Conservation (phyloP, 257 asterid genomes). For the Schizonepeta tenuifolia region DNA sequence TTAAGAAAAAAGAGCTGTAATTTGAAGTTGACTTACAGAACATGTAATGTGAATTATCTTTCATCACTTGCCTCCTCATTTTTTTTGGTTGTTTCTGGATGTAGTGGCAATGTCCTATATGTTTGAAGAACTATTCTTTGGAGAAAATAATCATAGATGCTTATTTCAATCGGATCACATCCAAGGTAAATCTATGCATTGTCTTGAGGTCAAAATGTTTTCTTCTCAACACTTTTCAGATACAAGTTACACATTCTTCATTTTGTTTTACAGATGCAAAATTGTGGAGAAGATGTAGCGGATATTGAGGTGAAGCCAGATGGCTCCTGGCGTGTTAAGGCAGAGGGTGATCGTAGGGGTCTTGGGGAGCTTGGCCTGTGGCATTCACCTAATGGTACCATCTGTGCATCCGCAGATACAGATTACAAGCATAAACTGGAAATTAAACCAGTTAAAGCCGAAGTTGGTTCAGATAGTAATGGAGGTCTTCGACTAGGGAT, state of each 20-base stretch:
- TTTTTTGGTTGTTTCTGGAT: conserved; percentile 42
- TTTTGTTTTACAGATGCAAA: conserved; percentile 58
- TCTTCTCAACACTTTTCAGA: conserved; percentile 16
- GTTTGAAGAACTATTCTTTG: conserved; percentile 90
- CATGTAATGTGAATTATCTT: conserved; percentile 6
- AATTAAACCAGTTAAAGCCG: conserved; percentile 66
- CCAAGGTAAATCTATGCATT: conserved; percentile 58
- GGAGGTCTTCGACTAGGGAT: conserved; percentile 74
- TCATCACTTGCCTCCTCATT: conserved; percentile 23
- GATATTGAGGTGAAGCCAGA: conserved; percentile 97
- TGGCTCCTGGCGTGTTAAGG: conserved; percentile 97
- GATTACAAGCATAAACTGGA: conserved; percentile 61
- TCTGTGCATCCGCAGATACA: conserved; percentile 42
- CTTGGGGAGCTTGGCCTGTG: conserved; percentile 87
- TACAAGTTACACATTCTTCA: conserved; percentile 15
- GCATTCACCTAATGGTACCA: conserved; percentile 91
- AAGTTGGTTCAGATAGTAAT: conserved; percentile 77
- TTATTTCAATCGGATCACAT: conserved; percentile 78
- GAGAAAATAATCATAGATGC: conserved; percentile 91
- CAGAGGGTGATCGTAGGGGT: conserved; percentile 72
- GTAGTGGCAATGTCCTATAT: conserved; percentile 99
- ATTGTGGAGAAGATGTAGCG: conserved; percentile 80
- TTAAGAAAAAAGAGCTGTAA: not conserved
- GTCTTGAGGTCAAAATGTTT: conserved; percentile 5
- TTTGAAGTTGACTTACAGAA: conserved; percentile 8